Evolutionary conservation across 805 yeast genomes (phyloP), one percentile per base, ranked within the genome.

Genomic region (Candida sanyiensis): DNA sequence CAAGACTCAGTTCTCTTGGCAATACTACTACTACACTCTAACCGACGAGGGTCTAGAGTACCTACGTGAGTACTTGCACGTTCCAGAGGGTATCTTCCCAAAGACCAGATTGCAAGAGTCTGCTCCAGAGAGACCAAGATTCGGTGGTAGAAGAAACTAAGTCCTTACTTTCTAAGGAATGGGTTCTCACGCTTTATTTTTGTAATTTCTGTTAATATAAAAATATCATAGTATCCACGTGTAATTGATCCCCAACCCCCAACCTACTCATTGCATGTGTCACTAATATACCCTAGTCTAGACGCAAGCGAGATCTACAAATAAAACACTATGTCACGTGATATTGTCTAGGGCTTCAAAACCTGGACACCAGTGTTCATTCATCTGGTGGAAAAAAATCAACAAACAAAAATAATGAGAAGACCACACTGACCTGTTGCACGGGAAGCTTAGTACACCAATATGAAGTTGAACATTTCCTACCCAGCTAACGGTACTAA

Each of bases 401-500:
- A 22, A 25, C 16, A 29, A 38, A 32, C 27, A 20, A 16, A 19
- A 21, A 13, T 16, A 16, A 33, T 16, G 15, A 23, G n/a, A 19
- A 23, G 15, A 22, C 18, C 12, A 9, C 9, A 23, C 26, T 12
- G 13, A n/a, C 28, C 15, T n/a, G 28, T 15, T 26, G 30, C 33
- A 16, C 25, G 20, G 35, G 35, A 19, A 35, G 9, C 19, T 24
- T 12, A 20, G 23, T 11, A 28, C 37, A 28, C 12, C 33, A 43
- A 26, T 27, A 41, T 44, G 47, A 44, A 44, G 24, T 89, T 93
- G 74, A 93, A 93, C 83, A 90, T 93, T 76, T 85, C 99, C 69
- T 93, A 84, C 82, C 99, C 99, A 77, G 90, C 96, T 72, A 94
- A 93, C 86, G 98, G 98, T 82, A 83, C 98, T 64, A 97, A 93